Base-by-base conservation (phyloP, 345 rosid genomes). In the Arabis alpina region DNA sequence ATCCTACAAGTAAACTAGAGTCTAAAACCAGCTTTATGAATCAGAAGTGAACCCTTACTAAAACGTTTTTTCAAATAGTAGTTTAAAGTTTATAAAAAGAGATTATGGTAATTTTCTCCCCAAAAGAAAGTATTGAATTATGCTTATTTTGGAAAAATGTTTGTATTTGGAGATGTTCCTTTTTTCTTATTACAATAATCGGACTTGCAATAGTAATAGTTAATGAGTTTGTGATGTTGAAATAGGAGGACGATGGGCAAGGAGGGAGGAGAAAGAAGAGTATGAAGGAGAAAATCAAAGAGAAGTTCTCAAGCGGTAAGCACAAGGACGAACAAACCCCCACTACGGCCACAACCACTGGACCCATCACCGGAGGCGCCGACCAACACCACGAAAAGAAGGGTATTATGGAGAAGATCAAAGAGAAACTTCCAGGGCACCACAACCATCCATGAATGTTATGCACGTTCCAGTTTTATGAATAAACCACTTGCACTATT, bases 251-350 rank as follows among this genome's bases (percentile, higher is more conserved):
- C 37, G 95, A 85, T 66, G 96, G 83, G 40, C 76, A 83, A 84
- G 96, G 97, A 32, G 93, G 93, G 47, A 80, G 93, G 52, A 83
- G 88, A 80, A 90, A 90, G 86, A 92, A 92, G 84, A 88, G 91
- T n/a, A 64, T 85, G 47, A 83, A 67, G 37, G 82, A 88, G 74
- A 92, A 85, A 41, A 75, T 92, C 53, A 90, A 89, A 74, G 94
- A 92, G 80, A 92, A 86, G 60, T 58, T 88, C 1, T 44, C 72
- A 1, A 72, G 77, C 1, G 60, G 61, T 14, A 76, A 70, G 61
- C 41, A 77, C 78, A 77, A 75, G 69, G 86, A 82, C 4, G 84
- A 81, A 40, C 78, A 82, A 16, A 64, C 71, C 1, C 73, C 72
- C 1, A 19, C 24, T 12, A 61, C 83, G 0, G 73, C 49, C 11